phyloP scores from a whole-genome alignment of 441 rosid genomes.

The Lagerstroemia fauriei region DNA sequence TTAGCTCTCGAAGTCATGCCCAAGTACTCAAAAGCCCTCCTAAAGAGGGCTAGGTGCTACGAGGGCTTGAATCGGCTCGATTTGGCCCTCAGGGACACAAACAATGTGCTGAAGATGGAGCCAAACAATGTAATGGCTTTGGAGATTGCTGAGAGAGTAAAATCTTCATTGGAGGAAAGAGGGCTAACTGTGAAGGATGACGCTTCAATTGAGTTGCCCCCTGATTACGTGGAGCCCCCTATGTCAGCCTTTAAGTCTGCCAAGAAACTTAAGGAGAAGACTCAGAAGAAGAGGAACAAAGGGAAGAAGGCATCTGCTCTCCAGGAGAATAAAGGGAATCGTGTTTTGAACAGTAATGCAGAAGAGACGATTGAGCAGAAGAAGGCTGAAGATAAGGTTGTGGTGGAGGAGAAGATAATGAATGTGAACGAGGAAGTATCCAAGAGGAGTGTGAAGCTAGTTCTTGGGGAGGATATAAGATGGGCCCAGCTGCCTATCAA shows the following conservation, averaged over 20 bases:
- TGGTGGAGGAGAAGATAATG: slow-evolving; percentile 48
- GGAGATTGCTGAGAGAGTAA: slow-evolving; percentile 57
- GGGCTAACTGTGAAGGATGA: slow-evolving; percentile 47
- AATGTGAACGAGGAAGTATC: slow-evolving; percentile 40
- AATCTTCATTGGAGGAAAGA: slow-evolving; percentile 43
- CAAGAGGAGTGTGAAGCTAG: slow-evolving; percentile 76
- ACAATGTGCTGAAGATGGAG: slow-evolving; percentile 50
- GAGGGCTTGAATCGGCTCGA: slow-evolving; percentile 66
- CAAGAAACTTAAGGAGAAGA: slow-evolving; percentile 39
- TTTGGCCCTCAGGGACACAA: slow-evolving; percentile 59
- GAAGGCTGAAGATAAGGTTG: slow-evolving; percentile 46
- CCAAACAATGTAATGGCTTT: slow-evolving; percentile 59
- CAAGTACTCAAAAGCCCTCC: slow-evolving; percentile 51
- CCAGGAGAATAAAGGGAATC: neutral
- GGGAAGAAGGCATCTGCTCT: slow-evolving; percentile 27
- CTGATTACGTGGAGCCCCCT: slow-evolving; percentile 57
- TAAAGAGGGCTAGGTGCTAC: slow-evolving; percentile 68
- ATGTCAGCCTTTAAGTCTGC: slow-evolving; percentile 32
- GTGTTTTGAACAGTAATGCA: slow-evolving; percentile 33
- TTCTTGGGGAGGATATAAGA: slow-evolving; percentile 87
- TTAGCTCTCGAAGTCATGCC: slow-evolving; percentile 58
- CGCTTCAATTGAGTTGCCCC: slow-evolving; percentile 53
- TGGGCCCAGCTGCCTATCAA: slow-evolving; percentile 73
- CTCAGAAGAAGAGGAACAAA: slow-evolving; percentile 35
- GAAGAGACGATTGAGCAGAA: slow-evolving; percentile 23